Evolutionary conservation across 176 grass and related monocot genomes (phyloP).

Genomic region (Oryza rufipogon): DNA sequence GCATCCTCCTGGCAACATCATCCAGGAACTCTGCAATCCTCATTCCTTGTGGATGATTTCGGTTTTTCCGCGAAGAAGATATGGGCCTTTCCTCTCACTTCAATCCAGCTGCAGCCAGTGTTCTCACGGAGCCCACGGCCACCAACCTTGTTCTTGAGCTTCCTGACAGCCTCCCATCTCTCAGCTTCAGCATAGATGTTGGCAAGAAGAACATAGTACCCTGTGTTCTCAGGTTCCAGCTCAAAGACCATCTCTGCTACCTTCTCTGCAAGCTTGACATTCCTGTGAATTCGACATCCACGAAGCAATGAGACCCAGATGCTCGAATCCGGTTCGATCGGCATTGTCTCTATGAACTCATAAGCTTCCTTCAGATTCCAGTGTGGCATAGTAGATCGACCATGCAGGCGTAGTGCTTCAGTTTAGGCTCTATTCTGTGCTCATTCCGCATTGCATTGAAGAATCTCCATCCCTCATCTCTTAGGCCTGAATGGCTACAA

Average conservation of each 20-base stretch:
- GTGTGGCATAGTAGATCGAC: conserved; percentile 71
- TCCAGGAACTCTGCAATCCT: conserved; percentile 68
- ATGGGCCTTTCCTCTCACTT: conserved; percentile 66
- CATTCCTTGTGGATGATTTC: conserved; percentile 52
- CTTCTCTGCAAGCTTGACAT: conserved; percentile 85
- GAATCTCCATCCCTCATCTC: conserved; percentile 73
- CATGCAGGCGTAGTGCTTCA: conserved; percentile 83
- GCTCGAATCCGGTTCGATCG: conserved; percentile 69
- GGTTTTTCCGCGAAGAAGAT: conserved; percentile 59
- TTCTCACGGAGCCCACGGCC: conserved; percentile 55
- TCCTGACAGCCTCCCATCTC: conserved; percentile 80
- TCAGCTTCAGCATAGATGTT: conserved; percentile 90
- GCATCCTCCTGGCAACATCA: conserved; percentile 58
- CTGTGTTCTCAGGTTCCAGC: conserved; percentile 82
- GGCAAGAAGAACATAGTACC: conserved; percentile 79
- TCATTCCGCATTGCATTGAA: conserved; percentile 81
- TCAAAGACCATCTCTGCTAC: conserved; percentile 74
- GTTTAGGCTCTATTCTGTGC: conserved; percentile 68
- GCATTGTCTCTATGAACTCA: conserved; percentile 80
- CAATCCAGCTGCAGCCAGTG: conserved; percentile 77
- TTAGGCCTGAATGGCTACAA: conserved; percentile 83
- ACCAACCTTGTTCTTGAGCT: conserved; percentile 61
- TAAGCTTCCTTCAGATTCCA: conserved; percentile 60
- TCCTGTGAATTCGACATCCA: conserved; percentile 71
- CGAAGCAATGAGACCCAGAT: conserved; percentile 73